A percentile compares a stretch with the other conserved stretches of the same genome.
phyloP scores from a whole-genome alignment of 208 protist species.

The Acanthamoeba healyi region DNA sequence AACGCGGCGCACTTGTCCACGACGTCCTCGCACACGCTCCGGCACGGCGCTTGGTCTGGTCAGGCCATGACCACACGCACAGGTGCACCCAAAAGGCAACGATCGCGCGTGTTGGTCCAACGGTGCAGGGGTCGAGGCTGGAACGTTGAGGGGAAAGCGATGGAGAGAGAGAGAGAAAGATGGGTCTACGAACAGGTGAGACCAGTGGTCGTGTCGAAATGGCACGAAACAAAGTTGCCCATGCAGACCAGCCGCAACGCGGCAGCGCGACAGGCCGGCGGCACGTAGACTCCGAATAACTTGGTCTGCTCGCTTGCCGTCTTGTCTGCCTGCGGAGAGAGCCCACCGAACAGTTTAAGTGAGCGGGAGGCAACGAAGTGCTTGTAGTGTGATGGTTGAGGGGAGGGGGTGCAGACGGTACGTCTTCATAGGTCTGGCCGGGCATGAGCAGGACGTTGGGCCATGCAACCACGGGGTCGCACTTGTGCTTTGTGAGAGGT shows the following conservation, averaged over 20 bases:
- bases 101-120: too few species aligned
- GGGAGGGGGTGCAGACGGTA: neutral
- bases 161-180: neutral
- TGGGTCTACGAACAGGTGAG: neutral
- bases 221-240: slow-evolving; percentile 28
- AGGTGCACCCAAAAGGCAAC: too few species aligned
- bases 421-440: neutral
- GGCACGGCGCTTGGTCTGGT: neutral
- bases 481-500: neutral
- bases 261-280: neutral
- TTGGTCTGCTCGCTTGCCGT: slow-evolving; percentile 4
- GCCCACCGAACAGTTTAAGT: neutral
- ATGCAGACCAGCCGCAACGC: slow-evolving; percentile 2
- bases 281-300: slow-evolving; percentile 11
- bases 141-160: neutral
- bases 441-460: neutral
- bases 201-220: neutral
- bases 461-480: neutral
- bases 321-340: neutral
- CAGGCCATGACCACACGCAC: neutral
- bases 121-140: too few species aligned
- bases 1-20: neutral
- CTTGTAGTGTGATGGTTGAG: too few species aligned
- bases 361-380: too few species aligned
- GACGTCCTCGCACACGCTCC: neutral